These are phyloP conservation scores for Plenodomus biglobosus DNA, from an alignment of 2,329 filamentous ascomycete genomes.

Conservation along the genomic window DNA sequence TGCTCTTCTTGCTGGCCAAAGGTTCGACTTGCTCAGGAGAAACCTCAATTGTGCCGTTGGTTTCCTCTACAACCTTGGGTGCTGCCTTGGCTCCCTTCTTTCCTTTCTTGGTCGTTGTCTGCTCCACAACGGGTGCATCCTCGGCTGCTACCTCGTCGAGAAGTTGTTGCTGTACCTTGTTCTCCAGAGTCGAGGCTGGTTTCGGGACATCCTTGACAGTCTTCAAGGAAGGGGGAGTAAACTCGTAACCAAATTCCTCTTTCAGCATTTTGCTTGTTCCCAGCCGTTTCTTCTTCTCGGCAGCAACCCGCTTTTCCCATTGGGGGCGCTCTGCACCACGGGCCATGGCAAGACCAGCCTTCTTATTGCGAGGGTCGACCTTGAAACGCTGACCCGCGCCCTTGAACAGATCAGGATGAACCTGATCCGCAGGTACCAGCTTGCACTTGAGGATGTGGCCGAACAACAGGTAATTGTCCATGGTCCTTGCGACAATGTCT, in stretches of 20 bases:
- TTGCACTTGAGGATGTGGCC: constrained; percentile 91
- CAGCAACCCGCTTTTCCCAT: constrained; percentile 76
- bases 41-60: constrained; percentile 1
- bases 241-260: constrained; percentile 80
- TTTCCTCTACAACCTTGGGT: constrained; percentile 4
- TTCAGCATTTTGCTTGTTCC: constrained; percentile 74
- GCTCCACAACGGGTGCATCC: constrained; percentile 15
- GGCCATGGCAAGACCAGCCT: constrained; percentile 74
- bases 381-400: constrained; percentile 90
- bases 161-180: constrained; percentile 30
- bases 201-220: constrained; percentile 50
- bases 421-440: constrained; percentile 70
- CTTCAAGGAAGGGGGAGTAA: constrained; percentile 73
- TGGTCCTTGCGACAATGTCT: constrained; percentile 88
- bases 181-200: constrained; percentile 27
- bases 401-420: constrained; percentile 83
- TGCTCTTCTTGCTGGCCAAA: constrained; percentile 9
- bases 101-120: constrained; percentile 37
- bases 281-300: constrained; percentile 70
- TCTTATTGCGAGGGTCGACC: constrained; percentile 81
- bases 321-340: constrained; percentile 70
- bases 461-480: constrained; percentile 97
- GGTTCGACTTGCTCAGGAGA: constrained; percentile 4
- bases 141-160: constrained; percentile 25
- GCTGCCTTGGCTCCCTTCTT: constrained; percentile 28